These are phyloP conservation scores for Erysimum cheiri DNA, from an alignment of 441 rosid species.

Conservation along the genomic window DNA sequence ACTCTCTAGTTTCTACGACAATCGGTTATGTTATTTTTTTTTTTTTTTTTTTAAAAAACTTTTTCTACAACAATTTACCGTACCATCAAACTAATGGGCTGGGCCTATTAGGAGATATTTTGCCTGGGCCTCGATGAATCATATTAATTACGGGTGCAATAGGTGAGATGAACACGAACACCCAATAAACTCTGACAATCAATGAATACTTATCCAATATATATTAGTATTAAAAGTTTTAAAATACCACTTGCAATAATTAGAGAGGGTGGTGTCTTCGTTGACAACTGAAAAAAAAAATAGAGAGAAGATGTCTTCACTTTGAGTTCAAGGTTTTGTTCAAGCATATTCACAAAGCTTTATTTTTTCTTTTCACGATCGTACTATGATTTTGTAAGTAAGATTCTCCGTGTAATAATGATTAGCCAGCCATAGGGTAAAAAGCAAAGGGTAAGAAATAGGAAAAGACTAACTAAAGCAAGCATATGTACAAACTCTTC, in stretches of 20 bases:
- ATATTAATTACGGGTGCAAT: neutral
- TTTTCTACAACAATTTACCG: neutral
- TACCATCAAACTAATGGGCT: neutral
- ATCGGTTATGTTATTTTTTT: no score
- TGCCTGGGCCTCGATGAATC: neutral
- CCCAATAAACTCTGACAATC: slow-evolving; percentile 14
- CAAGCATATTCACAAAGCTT: neutral
- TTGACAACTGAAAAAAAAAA: neutral
- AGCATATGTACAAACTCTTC: no score
- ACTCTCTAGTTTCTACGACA: no score
- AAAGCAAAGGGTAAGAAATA: neutral
- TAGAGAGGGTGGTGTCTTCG: neutral
- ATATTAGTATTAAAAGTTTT: neutral
- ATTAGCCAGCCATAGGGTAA: neutral
- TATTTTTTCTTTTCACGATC: neutral
- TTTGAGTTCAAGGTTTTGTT: slow-evolving; percentile 30
- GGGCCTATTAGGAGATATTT: neutral
- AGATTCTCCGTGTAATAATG: neutral
- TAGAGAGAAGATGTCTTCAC: slow-evolving; percentile 18
- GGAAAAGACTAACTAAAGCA: neutral
- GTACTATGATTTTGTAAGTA: neutral
- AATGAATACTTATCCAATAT: neutral
- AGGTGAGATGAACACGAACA: neutral
- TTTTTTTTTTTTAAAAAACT: neutral
- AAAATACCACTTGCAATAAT: neutral